These are phyloP conservation scores for Alternaria gaisen DNA, from an alignment of 2,329 filamentous ascomycete genomes.

Conservation along the genomic window DNA sequence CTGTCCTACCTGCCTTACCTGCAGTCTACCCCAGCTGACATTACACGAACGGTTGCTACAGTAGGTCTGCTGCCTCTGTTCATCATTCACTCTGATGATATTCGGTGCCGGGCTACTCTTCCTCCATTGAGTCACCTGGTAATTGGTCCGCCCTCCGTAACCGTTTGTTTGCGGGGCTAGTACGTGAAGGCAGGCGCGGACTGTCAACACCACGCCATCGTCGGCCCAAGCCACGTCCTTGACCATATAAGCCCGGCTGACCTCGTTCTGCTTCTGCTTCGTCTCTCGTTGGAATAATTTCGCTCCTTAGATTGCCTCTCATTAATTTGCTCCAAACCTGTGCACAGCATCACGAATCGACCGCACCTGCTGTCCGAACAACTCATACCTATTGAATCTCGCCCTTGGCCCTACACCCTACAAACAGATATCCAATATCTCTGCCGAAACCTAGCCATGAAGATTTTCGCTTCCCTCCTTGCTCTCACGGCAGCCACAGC, in stretches of 20 bases:
- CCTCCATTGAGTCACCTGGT: not conserved
- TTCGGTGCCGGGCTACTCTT: not conserved
- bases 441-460: slow-evolving; percentile 33
- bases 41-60: not conserved
- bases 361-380: slow-evolving; percentile 22
- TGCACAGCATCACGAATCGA: slow-evolving; percentile 27
- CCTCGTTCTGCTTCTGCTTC: slow-evolving; percentile 8
- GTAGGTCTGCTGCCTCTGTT: not conserved
- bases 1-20: slow-evolving; percentile 8
- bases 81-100: slow-evolving; percentile 1
- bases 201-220: slow-evolving; percentile 20
- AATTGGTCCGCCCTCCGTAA: slow-evolving; percentile 7
- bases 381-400: slow-evolving; percentile 17
- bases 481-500: slow-evolving; percentile 32
- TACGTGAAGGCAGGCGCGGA: slow-evolving; percentile 21
- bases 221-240: slow-evolving; percentile 11
- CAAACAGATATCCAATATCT: slow-evolving; percentile 1
- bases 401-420: slow-evolving; percentile 2
- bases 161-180: slow-evolving; percentile 22
- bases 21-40: slow-evolving; percentile 1
- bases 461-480: slow-evolving; percentile 30
- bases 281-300: slow-evolving; percentile 2
- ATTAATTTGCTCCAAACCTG: slow-evolving; percentile 17
- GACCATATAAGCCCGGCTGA: slow-evolving; percentile 20
- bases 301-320: slow-evolving; percentile 15